Evolutionary conservation across 306 rosid genomes (phyloP).

Genomic region (Lathyrus aphaca): DNA sequence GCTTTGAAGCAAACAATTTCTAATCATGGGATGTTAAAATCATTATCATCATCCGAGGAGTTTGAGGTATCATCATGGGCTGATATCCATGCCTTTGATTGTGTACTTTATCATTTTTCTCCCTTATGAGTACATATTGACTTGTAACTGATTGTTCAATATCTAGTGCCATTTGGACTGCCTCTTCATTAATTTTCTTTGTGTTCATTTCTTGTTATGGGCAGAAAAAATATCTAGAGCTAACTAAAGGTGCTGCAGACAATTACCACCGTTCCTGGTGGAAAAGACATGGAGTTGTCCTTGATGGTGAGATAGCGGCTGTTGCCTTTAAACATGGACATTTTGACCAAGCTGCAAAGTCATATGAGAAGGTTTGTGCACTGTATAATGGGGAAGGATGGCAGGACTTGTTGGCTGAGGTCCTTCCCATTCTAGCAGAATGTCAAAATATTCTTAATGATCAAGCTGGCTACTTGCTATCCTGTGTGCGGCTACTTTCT

Average conservation of each 20-base stretch:
- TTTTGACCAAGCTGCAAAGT: conserved; percentile 95
- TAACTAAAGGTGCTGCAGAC: conserved; percentile 96
- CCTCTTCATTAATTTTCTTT: conserved; percentile 38
- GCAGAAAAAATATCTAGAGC: conserved; percentile 90
- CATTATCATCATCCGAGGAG: conserved; percentile 77
- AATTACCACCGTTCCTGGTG: conserved; percentile 95
- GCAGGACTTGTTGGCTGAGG: conserved; percentile 94
- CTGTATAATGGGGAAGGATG: conserved; percentile 96
- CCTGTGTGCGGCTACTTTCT: conserved; percentile 96
- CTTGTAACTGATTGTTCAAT: conserved; percentile 24
- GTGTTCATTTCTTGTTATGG: conserved; percentile 33
- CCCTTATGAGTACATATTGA: not conserved
- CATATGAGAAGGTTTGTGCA: conserved; percentile 98
- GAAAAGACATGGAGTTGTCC: conserved; percentile 99
- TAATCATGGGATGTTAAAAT: conserved; percentile 60
- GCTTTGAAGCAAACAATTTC: conserved; percentile 81
- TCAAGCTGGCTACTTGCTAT: conserved; percentile 94
- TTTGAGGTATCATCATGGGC: conserved; percentile 74
- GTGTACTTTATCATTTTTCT: conserved; percentile 15
- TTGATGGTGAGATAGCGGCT: conserved; percentile 98
- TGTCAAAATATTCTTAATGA: conserved; percentile 93
- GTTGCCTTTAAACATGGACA: conserved; percentile 77
- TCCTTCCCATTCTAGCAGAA: conserved; percentile 90
- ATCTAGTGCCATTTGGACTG: conserved; percentile 19
- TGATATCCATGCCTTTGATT: conserved; percentile 32